Evolutionary conservation across 495 filamentous ascomycete genomes (phyloP).

Genomic region (Hyaloscypha bicolor): DNA sequence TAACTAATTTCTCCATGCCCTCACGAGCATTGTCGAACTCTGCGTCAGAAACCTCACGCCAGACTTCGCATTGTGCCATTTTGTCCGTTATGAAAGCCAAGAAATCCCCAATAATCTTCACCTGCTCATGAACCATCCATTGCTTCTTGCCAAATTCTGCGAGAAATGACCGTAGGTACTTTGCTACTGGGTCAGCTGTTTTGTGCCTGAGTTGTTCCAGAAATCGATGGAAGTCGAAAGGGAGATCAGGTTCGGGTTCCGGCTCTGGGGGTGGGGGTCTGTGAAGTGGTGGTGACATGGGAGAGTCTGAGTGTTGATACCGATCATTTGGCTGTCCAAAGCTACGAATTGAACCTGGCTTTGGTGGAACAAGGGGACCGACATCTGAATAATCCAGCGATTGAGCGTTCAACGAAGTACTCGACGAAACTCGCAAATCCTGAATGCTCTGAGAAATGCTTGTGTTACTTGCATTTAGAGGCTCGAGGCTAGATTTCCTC

Average conservation of each 20-base stretch:
- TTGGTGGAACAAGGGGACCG: slow-evolving; percentile 53
- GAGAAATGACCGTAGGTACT: slow-evolving; percentile 92
- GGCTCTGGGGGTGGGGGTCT: slow-evolving; percentile 80
- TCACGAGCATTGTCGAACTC: slow-evolving; percentile 98
- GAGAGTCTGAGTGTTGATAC: slow-evolving; percentile 37
- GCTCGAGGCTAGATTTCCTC: slow-evolving; percentile 82
- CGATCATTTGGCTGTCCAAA: slow-evolving; percentile 40
- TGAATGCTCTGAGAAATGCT: slow-evolving; percentile 50
- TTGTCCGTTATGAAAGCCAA: slow-evolving; percentile 97
- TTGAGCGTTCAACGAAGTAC: slow-evolving; percentile 37
- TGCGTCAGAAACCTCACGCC: slow-evolving; percentile 91
- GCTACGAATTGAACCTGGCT: slow-evolving; percentile 43
- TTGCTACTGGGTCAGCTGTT: slow-evolving; percentile 94
- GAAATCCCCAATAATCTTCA: slow-evolving; percentile 98
- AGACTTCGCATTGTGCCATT: slow-evolving; percentile 98
- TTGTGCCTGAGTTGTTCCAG: slow-evolving; percentile 92
- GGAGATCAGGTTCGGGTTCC: slow-evolving; percentile 84
- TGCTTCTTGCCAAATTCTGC: slow-evolving; percentile 95
- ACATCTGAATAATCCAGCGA: slow-evolving; percentile 44
- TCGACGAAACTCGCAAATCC: slow-evolving; percentile 43
- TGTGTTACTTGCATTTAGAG: slow-evolving; percentile 50
- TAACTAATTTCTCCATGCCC: slow-evolving; percentile 99
- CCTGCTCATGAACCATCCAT: slow-evolving; percentile 99
- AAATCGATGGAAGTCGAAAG: slow-evolving; percentile 98
- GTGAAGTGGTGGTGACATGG: slow-evolving; percentile 58